A percentile compares a stretch with the other conserved stretches of the same genome.
Evolutionary conservation across 768 basidiomycete genomes (phyloP).

Genomic region (Asterophora lycoperdoides): DNA sequence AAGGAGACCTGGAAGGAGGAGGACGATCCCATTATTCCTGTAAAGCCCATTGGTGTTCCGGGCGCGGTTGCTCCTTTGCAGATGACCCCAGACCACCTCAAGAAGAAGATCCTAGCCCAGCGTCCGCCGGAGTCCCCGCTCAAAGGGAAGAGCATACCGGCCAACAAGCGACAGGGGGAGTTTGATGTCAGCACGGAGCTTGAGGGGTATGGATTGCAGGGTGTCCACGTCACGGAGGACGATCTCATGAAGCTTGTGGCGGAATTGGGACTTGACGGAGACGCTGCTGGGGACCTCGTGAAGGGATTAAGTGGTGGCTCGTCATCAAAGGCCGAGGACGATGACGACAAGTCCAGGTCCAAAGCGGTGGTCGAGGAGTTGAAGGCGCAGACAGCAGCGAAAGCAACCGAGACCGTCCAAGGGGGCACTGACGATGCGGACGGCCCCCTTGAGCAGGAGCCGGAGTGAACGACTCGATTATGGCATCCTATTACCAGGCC

Average conservation of each 20-base stretch:
- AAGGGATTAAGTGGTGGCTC: constrained; percentile 48
- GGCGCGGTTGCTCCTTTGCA: constrained; percentile 71
- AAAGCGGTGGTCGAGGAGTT: neutral
- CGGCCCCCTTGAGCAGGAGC: too few relatives aligned
- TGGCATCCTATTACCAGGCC: too few relatives aligned
- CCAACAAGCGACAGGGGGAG: constrained; percentile 51
- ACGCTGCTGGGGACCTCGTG: constrained; percentile 74
- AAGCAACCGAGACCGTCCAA: neutral
- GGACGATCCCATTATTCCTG: constrained; percentile 51
- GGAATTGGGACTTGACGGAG: constrained; percentile 71
- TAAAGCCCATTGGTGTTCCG: constrained; percentile 72
- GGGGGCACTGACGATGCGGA: neutral
- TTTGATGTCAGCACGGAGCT: constrained; percentile 69
- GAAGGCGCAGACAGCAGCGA: neutral
- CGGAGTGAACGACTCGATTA: too few relatives aligned
- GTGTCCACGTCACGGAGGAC: constrained; percentile 71
- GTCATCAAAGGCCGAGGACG: constrained; percentile 7
- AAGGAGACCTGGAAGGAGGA: constrained; percentile 70
- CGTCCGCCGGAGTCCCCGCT: constrained; percentile 35
- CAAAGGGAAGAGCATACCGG: constrained; percentile 39
- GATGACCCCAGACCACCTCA: constrained; percentile 77
- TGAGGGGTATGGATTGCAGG: constrained; percentile 67
- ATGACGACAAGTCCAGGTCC: neutral
- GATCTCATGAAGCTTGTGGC: constrained; percentile 68
- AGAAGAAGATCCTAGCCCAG: constrained; percentile 47